phyloP scores from a whole-genome alignment of 2,329 filamentous ascomycete genomes.

The Fonsecaea nubica region DNA sequence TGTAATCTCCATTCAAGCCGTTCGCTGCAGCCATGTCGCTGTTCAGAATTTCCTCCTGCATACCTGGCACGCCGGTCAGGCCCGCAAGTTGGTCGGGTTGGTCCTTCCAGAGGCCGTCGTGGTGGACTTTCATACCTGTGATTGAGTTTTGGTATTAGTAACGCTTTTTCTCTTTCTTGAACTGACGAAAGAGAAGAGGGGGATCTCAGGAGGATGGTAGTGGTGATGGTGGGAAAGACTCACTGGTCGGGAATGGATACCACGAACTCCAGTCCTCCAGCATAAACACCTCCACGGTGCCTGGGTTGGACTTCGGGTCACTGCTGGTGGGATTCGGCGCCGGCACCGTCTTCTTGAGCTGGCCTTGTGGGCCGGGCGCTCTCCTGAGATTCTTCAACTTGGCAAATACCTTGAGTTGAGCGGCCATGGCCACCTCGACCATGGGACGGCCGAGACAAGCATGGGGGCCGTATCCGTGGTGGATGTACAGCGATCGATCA shows the following conservation, averaged over 20 bases:
- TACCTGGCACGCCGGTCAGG: slow-evolving; percentile 37
- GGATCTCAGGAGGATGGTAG: too few relatives aligned
- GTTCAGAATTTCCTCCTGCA: slow-evolving; percentile 33
- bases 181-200: not conserved
- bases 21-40: slow-evolving; percentile 36
- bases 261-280: slow-evolving; percentile 51
- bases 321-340: slow-evolving; percentile 39
- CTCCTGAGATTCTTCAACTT: slow-evolving; percentile 51
- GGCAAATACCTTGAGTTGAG: slow-evolving; percentile 51
- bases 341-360: slow-evolving; percentile 50
- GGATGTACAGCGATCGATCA: slow-evolving; percentile 49
- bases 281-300: slow-evolving; percentile 54
- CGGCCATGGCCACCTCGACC: slow-evolving; percentile 51
- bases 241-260: slow-evolving; percentile 50
- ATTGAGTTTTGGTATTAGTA: slow-evolving; percentile 16
- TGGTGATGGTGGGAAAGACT: slow-evolving; percentile 14
- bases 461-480: slow-evolving; percentile 57
- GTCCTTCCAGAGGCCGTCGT: slow-evolving; percentile 36
- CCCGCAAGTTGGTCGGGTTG: slow-evolving; percentile 35
- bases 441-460: slow-evolving; percentile 55
- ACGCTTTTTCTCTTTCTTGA: not conserved
- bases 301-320: slow-evolving; percentile 42
- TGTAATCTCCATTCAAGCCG: slow-evolving; percentile 31
- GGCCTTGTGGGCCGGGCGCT: slow-evolving; percentile 50
- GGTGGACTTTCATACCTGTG: slow-evolving; percentile 40